These are phyloP conservation scores for Catharanthus roseus DNA, from an alignment of 257 asterid species.

Conservation along the genomic window DNA sequence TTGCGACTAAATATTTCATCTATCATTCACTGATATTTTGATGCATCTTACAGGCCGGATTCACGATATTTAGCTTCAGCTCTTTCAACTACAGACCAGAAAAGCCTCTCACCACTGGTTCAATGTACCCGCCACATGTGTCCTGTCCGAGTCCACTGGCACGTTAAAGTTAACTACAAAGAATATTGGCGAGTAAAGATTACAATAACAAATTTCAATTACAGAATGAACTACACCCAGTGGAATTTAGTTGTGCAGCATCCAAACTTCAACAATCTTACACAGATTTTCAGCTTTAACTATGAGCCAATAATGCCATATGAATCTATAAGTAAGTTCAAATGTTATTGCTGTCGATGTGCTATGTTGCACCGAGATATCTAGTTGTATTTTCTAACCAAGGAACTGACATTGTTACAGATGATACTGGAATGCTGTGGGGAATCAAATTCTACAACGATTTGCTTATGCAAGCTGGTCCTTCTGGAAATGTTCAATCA, in stretches of 20 bases:
- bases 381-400: not conserved
- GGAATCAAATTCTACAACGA: slow-evolving; percentile 44
- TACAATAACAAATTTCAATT: slow-evolving; percentile 38
- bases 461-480: slow-evolving; percentile 35
- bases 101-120: slow-evolving; percentile 22
- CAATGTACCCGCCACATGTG: slow-evolving; percentile 47
- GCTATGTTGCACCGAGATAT: not conserved
- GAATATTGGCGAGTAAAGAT: slow-evolving; percentile 48
- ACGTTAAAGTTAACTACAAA: slow-evolving; percentile 38
- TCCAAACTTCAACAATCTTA: slow-evolving; percentile 39
- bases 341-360: not conserved
- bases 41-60: slow-evolving; percentile 26
- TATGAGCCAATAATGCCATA: slow-evolving; percentile 29
- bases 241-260: slow-evolving; percentile 49
- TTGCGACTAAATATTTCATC: not conserved
- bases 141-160: slow-evolving; percentile 55
- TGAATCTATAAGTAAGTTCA: slow-evolving; percentile 35
- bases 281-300: slow-evolving; percentile 43
- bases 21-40: not conserved
- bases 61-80: slow-evolving; percentile 29
- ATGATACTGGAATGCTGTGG: slow-evolving; percentile 47
- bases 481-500: slow-evolving; percentile 46
- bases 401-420: slow-evolving; percentile 19
- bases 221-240: slow-evolving; percentile 38
- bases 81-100: slow-evolving; percentile 20